Conservation (phyloP, 192 early-diverging fungal species). For the Kappamyces sp. region DNA sequence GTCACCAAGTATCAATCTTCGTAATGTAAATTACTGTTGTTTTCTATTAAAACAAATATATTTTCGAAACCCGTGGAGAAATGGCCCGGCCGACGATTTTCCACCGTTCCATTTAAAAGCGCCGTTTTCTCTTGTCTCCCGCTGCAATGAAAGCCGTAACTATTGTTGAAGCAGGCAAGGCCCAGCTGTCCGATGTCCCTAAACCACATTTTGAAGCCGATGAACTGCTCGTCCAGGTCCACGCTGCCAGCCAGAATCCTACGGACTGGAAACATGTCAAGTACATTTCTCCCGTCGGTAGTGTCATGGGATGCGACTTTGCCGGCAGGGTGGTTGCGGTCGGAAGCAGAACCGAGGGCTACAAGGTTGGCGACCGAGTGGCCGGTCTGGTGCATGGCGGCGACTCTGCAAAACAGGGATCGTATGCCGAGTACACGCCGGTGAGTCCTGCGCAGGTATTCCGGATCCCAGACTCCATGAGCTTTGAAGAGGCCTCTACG, state of each 20-base stretch:
- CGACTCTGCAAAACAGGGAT: constrained; percentile 14
- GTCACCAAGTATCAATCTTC: too few species aligned
- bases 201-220: constrained; percentile 13
- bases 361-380: constrained; percentile 25
- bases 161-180: neutral
- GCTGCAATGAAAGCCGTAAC: constrained; percentile 16
- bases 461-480: constrained; percentile 19
- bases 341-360: constrained; percentile 11
- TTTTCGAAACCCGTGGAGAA: too few species aligned
- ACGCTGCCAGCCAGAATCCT: constrained; percentile 25
- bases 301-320: constrained; percentile 23
- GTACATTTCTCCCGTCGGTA: constrained; percentile 15
- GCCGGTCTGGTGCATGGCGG: constrained; percentile 20
- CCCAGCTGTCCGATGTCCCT: constrained; percentile 10
- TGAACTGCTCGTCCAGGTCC: constrained; percentile 25
- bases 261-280: constrained; percentile 40
- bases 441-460: constrained; percentile 11
- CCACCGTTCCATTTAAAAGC: too few species aligned
- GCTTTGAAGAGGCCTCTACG: constrained; percentile 26
- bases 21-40: too few species aligned
- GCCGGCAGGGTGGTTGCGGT: constrained; percentile 24
- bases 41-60: too few species aligned
- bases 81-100: too few species aligned
- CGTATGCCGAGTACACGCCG: constrained; percentile 22
- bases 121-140: too few species aligned